phyloP scores from a whole-genome alignment of 768 basidiomycete genomes.

The Udeniomyces megalosporus region DNA sequence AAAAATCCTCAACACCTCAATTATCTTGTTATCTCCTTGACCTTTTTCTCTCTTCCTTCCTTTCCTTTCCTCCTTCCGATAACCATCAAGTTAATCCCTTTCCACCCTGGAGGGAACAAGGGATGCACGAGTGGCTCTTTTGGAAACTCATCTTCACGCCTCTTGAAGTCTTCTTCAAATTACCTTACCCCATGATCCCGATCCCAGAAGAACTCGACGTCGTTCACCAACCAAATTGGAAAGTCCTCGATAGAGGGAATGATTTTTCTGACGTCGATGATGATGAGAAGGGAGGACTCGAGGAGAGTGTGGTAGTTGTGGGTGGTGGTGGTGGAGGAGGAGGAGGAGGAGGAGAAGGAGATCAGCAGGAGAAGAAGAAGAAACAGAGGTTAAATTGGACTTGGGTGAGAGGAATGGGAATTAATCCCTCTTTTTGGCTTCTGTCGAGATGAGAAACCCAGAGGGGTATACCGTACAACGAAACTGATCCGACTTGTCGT shows the following conservation, averaged over 20 bases:
- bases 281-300: not conserved
- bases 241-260: too few relatives aligned
- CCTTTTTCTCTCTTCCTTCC: not conserved
- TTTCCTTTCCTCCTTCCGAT: not conserved
- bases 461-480: too few relatives aligned
- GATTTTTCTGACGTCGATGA: too few relatives aligned
- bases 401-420: conserved; percentile 13
- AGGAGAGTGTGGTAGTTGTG: not conserved
- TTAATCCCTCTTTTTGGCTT: not conserved
- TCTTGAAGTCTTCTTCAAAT: conserved; percentile 4
- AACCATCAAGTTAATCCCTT: conserved; percentile 10
- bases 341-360: not conserved
- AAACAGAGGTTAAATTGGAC: conserved; percentile 3
- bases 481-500: too few relatives aligned
- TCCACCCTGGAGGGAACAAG: conserved; percentile 14
- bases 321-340: not conserved
- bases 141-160: not conserved
- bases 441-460: too few relatives aligned
- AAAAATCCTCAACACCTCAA: not conserved
- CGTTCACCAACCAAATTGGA: conserved; percentile 2
- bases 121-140: not conserved
- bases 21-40: not conserved
- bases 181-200: conserved; percentile 2
- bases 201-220: conserved; percentile 5
- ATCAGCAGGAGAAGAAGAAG: not conserved